phyloP scores from a whole-genome alignment of 2,329 filamentous ascomycete genomes.

The Pseudocercospora ulei region DNA sequence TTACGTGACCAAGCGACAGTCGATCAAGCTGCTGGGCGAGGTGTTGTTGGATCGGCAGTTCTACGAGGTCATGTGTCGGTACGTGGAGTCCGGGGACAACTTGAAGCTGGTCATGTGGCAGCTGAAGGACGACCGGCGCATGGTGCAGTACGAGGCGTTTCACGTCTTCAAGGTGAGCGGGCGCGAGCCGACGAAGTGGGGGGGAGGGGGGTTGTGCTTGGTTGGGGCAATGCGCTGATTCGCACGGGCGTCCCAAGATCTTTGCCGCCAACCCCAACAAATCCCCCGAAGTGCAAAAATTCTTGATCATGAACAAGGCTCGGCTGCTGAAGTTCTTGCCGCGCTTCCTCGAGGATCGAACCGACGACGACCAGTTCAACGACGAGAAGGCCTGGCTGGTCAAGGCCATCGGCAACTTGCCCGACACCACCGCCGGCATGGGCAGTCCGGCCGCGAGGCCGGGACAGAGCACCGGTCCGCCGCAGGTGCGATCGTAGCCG shows the following conservation, averaged over 20 bases:
- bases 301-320: slow-evolving; percentile 91
- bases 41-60: slow-evolving; percentile 90
- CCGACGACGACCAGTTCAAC: slow-evolving; percentile 95
- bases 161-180: slow-evolving; percentile 82
- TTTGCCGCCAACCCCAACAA: slow-evolving; percentile 99
- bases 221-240: slow-evolving; percentile 16
- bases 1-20: slow-evolving; percentile 96
- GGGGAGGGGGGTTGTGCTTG: no score
- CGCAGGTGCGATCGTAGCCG: no score
- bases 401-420: slow-evolving; percentile 60
- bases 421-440: slow-evolving; percentile 29
- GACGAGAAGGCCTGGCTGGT: slow-evolving; percentile 96
- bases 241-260: slow-evolving; percentile 48
- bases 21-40: slow-evolving; percentile 92
- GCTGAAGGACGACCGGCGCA: slow-evolving; percentile 86
- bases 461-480: not conserved
- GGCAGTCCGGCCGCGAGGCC: slow-evolving; percentile 10
- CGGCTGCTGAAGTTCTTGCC: slow-evolving; percentile 81
- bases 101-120: slow-evolving; percentile 98
- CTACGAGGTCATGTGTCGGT: slow-evolving; percentile 95
- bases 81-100: slow-evolving; percentile 89
- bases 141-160: slow-evolving; percentile 99
- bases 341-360: slow-evolving; percentile 85
- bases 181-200: no score
- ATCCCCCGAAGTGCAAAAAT: slow-evolving; percentile 88